Base-by-base conservation (phyloP, 2,329 filamentous ascomycete species). In the Pseudogymnoascus sp. region DNA sequence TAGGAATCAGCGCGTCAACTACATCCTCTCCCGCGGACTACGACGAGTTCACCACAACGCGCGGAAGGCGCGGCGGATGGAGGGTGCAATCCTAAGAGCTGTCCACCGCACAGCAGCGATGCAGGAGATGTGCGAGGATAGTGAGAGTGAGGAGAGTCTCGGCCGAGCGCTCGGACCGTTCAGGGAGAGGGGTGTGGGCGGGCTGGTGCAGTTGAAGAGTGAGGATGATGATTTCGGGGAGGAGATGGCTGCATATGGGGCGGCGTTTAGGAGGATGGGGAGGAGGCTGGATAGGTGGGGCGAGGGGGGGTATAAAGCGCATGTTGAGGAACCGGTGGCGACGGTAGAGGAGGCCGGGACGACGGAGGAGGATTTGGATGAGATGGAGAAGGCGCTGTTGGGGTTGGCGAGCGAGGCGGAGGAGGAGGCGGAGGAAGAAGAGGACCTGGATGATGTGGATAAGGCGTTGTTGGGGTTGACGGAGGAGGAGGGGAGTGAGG, bases 181-280 rank as follows among this genome's bases (percentile, higher is more conserved):
- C 68, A 78, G 81, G 37, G 82, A 85, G 70, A 77, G 77, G 65
- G 84, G 85, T 5, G 77, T 85, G 62, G 83, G 80, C n/a, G 90
- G 86, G 1, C 79, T 90, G 40, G 84, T 82, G 61, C 85, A 83
- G 33, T 76, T 89, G 0, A 75, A 76, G 18, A 75, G 77, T 14
- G 89, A 92, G 71, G 75, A 80, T 0, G 87, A 91, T 65, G 90
- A 93, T 74, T 89, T 86, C 68, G 90, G 90, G 47, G 90, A 93
- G 73, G 89, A 93, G 73, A 80, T 85, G 5, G 81, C 82, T 62
- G 80, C 84, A 1, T 87, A 90, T 64, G 82, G 85, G 3, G 84
- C 88, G 10, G 82, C 89, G 6, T 75, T 93, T 16, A 79, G 86
- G 62, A 82, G 88, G 14, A 80, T 82, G 1, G 77, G 80, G 18